Evolutionary conservation across 306 rosid species (phyloP).

Genomic region (Castanea mollissima): DNA sequence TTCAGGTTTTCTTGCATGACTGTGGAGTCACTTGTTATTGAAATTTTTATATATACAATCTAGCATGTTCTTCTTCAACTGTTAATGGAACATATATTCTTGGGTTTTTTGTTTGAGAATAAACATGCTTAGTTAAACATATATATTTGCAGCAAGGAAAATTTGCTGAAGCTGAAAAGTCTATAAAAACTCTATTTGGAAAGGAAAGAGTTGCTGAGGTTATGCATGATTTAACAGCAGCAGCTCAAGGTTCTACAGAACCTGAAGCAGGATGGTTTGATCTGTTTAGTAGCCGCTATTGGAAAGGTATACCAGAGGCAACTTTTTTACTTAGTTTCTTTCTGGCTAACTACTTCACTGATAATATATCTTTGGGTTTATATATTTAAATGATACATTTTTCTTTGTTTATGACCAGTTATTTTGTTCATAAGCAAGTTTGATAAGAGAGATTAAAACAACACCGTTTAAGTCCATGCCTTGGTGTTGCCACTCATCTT

Average conservation of each 20-base stretch:
- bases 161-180: constrained; percentile 73
- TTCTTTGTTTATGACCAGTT: constrained; percentile 5
- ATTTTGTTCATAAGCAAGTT: neutral
- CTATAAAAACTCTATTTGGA: constrained; percentile 65
- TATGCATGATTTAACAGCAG: constrained; percentile 56
- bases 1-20: constrained; percentile 60
- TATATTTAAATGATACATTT: neutral
- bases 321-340: constrained; percentile 3
- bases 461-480: neutral
- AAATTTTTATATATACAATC: constrained; percentile 8
- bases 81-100: constrained; percentile 13
- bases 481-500: neutral
- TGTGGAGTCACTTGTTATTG: constrained; percentile 12
- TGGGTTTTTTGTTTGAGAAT: constrained; percentile 4
- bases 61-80: neutral
- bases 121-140: constrained; percentile 11
- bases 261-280: constrained; percentile 98
- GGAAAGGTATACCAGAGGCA: constrained; percentile 60
- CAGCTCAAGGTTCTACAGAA: constrained; percentile 79
- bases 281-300: constrained; percentile 84
- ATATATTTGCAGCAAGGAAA: constrained; percentile 78
- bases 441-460: constrained; percentile 8
- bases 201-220: constrained; percentile 77
- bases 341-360: neutral
- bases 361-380: neutral